Evolutionary conservation across 345 rosid species (phyloP), one percentile per base, ranked within the genome.

Genomic region (Euclidium syriacum): DNA sequence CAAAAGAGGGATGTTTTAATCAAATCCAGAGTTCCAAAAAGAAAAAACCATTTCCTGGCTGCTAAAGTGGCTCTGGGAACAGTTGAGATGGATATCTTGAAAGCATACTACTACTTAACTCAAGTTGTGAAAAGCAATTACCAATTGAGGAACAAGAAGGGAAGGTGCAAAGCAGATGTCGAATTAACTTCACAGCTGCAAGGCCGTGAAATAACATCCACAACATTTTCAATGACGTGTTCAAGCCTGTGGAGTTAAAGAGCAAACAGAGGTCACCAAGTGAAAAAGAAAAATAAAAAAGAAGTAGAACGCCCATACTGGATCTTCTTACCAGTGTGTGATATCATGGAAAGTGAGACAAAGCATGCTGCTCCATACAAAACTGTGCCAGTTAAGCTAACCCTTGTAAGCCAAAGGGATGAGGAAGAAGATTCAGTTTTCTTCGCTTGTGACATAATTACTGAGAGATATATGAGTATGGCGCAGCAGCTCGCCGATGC

Each of bases 131-230:
- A 71, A 15, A 54, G 46, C 7, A 47, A 23, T 71, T 76, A 94
- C 99, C 97, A n/a, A 94, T 76, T 20, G 96, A 94, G 64, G 91
- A 85, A 74, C 96, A 90, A 60, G 78, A 80, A 10, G 95, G 90
- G 58, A 94, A 94, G 4, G 86, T 77, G 53, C 67, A 34, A 55
- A 94, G 84, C 54, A 87, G 75, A 76, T 84, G 92, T 69, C 68
- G 89, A 76, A 86, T 76, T 29, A 90, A 67, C 40, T 68, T 74
- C 62, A 85, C 86, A 16, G 89, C 83, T 10, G 85, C 85, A 60
- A 85, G 52, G 50, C 96, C 99, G 66, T 94, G 99, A 56, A 77
- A 70, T 16, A 83, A 69, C 66, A 85, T 80, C 97, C 97, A 94
- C 65, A 76, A 11, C 42, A 82, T 65, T 58, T 81, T 83, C 18